Evolutionary conservation across 2,329 filamentous ascomycete genomes (phyloP).

Genomic region (Fusarium albosuccineum): DNA sequence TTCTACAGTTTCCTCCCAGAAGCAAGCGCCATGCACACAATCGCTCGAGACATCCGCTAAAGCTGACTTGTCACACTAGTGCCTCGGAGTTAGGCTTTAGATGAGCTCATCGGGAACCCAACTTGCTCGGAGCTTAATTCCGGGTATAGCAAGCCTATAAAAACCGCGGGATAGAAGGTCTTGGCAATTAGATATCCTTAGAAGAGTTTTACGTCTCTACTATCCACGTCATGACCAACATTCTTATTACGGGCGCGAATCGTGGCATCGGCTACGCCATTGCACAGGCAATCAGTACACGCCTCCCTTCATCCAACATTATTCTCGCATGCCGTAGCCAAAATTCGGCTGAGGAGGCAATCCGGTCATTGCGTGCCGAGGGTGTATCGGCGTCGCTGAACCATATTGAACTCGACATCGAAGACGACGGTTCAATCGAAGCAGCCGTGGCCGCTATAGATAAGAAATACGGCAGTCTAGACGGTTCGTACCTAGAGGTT

Average conservation of each 20-base stretch:
- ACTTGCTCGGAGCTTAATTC: background rate
- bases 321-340: slow-evolving; percentile 13
- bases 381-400: background rate
- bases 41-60: background rate
- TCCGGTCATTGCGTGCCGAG: background rate
- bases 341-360: background rate
- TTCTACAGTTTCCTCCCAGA: no score
- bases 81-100: background rate
- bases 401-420: slow-evolving; percentile 14
- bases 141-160: background rate
- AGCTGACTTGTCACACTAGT: background rate
- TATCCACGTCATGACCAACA: background rate
- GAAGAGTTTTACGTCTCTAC: no score
- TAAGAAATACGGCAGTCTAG: background rate
- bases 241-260: slow-evolving; percentile 18
- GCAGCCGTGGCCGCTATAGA: background rate
- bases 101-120: background rate
- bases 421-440: slow-evolving; percentile 9
- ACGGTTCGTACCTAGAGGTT: background rate
- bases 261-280: slow-evolving; percentile 24
- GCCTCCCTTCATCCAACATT: slow-evolving; percentile 7
- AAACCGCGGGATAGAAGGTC: background rate
- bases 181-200: background rate
- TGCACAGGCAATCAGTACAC: slow-evolving; percentile 9
- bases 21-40: background rate